Conservation (phyloP, 495 filamentous ascomycete species). For the Lasiosphaeria miniovina region DNA sequence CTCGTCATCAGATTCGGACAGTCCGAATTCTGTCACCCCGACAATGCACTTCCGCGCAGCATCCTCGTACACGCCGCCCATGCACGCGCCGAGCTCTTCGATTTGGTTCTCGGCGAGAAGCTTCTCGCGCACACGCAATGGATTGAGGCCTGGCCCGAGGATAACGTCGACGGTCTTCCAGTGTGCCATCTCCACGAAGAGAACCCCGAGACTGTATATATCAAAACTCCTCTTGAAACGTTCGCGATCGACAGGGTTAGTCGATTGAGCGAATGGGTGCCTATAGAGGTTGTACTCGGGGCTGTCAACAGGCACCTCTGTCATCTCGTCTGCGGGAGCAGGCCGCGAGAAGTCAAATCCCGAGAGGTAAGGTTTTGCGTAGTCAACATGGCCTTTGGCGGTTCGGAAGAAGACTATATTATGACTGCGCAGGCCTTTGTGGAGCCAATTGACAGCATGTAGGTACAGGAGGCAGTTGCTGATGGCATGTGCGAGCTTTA, state of each 20-base stretch:
- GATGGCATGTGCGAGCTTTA: constrained; percentile 38
- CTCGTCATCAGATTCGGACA: constrained; percentile 33
- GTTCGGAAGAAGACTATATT: constrained; percentile 54
- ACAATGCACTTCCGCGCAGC: constrained; percentile 32
- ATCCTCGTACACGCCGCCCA: constrained; percentile 34
- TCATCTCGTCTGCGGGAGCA: constrained; percentile 47
- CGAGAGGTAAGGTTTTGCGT: constrained; percentile 42
- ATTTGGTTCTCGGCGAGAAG: constrained; percentile 27
- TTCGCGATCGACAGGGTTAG: constrained; percentile 30
- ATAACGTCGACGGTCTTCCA: constrained; percentile 52
- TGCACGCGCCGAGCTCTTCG: constrained; percentile 30
- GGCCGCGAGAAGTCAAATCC: constrained; percentile 58
- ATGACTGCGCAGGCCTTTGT: constrained; percentile 56
- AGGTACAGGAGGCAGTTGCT: constrained; percentile 43
- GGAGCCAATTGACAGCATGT: constrained; percentile 59
- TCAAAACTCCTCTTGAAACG: constrained; percentile 51
- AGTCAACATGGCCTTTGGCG: constrained; percentile 26
- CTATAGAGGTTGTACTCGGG: constrained; percentile 48
- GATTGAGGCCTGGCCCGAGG: constrained; percentile 36
- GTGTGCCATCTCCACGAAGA: constrained; percentile 52
- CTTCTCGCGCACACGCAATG: constrained; percentile 27
- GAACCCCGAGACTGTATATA: constrained; percentile 54
- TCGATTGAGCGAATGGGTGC: constrained; percentile 44
- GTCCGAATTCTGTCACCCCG: constrained; percentile 28
- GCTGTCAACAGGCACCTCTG: constrained; percentile 42